A percentile compares a stretch with the other conserved stretches of the same genome.
Conservation (phyloP, 441 rosid genomes). For the Gossypium gossypioides region DNA sequence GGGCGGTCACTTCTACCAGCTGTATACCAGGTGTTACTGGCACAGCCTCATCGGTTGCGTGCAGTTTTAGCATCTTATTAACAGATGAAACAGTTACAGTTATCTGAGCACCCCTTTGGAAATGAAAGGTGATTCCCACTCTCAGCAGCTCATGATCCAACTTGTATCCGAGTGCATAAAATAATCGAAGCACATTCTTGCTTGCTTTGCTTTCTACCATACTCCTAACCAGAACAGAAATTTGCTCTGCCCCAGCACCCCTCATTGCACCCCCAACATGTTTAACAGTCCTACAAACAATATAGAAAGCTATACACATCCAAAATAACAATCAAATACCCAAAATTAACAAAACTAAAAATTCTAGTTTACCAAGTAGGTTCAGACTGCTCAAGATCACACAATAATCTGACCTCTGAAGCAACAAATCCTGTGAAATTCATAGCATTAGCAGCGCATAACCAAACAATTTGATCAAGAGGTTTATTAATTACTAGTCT, state of each 20-base stretch:
- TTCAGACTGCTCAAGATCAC: slow-evolving; percentile 85
- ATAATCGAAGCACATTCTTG: slow-evolving; percentile 72
- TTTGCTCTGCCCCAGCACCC: slow-evolving; percentile 90
- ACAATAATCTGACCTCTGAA: slow-evolving; percentile 77
- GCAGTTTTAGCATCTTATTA: slow-evolving; percentile 72
- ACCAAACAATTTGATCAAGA: neutral
- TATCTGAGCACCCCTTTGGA: slow-evolving; percentile 65
- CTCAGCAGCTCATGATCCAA: slow-evolving; percentile 82
- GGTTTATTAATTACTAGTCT: neutral
- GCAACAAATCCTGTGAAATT: slow-evolving; percentile 45
- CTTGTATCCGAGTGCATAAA: slow-evolving; percentile 79
- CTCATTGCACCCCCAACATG: slow-evolving; percentile 89
- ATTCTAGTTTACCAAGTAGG: slow-evolving; percentile 54
- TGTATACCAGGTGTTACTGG: slow-evolving; percentile 93
- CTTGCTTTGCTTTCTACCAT: slow-evolving; percentile 90
- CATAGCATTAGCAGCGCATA: slow-evolving; percentile 4
- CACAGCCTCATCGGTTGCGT: slow-evolving; percentile 81
- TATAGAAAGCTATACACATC: slow-evolving; percentile 9
- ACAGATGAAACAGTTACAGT: slow-evolving; percentile 71
- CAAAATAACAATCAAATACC: neutral
- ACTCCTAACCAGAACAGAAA: slow-evolving; percentile 71
- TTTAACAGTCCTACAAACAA: slow-evolving; percentile 57
- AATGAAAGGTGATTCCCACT: slow-evolving; percentile 79
- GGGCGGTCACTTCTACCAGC: slow-evolving; percentile 89
- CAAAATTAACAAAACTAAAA: neutral